These are phyloP conservation scores for Apophysomyces ossiformis DNA, from an alignment of 371 early-diverging fungal genomes.

Conservation along the genomic window DNA sequence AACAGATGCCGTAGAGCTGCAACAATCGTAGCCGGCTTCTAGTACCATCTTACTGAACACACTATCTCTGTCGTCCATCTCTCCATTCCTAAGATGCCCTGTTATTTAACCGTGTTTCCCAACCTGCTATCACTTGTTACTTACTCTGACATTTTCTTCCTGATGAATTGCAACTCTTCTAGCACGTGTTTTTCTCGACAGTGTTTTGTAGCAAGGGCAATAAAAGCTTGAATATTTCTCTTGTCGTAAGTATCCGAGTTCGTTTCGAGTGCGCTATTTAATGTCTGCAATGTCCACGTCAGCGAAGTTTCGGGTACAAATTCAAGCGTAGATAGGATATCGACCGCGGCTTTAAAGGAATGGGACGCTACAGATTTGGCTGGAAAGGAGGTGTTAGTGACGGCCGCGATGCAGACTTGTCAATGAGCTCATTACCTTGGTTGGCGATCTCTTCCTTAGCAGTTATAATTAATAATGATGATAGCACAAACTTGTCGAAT, in stretches of 20 bases:
- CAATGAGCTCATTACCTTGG: conserved; percentile 46
- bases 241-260: conserved; percentile 19
- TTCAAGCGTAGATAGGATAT: conserved; percentile 11
- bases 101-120: neutral
- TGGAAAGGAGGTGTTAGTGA: conserved; percentile 15
- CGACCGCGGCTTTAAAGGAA: conserved; percentile 22
- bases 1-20: conserved; percentile 49
- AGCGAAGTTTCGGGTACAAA: conserved; percentile 24
- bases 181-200: conserved; percentile 18
- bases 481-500: conserved; percentile 49
- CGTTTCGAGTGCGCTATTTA: conserved; percentile 13
- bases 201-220: conserved; percentile 15
- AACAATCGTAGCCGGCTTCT: conserved; percentile 65
- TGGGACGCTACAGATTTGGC: conserved; percentile 26
- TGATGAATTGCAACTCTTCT: conserved; percentile 20
- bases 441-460: conserved; percentile 39
- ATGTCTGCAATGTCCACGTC: conserved; percentile 22
- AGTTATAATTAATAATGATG: conserved; percentile 49
- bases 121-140: conserved; percentile 2
- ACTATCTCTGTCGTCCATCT: conserved; percentile 35
- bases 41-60: conserved; percentile 55
- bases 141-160: conserved; percentile 23
- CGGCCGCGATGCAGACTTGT: neutral
- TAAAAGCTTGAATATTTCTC: conserved; percentile 23
- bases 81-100: conserved; percentile 12